A percentile compares a stretch with the other conserved stretches of the same genome.
Conservation (phyloP, 108 stramenopile genomes). For the Skeletonema menzelii region DNA sequence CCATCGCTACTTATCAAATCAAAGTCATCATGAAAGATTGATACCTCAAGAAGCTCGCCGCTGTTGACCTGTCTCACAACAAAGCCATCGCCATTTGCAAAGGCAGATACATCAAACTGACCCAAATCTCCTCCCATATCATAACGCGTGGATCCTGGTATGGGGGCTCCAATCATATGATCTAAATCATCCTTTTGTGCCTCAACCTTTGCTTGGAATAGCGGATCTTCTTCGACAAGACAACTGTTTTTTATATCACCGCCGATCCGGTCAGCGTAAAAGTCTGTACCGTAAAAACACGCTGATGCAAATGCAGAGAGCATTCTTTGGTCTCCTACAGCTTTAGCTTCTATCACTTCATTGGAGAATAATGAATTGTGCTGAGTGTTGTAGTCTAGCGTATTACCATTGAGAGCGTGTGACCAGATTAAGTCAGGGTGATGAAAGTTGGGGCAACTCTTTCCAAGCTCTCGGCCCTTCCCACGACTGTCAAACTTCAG, state of each 20-base stretch:
- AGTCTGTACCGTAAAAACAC: constrained; percentile 54
- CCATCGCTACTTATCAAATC: not conserved
- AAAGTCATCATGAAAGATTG: constrained; percentile 16
- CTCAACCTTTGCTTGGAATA: constrained; percentile 4
- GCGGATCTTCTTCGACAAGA: constrained; percentile 6
- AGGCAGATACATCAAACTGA: constrained; percentile 61
- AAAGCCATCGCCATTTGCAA: constrained; percentile 64
- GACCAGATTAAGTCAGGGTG: constrained; percentile 61
- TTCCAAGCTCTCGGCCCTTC: constrained; percentile 42
- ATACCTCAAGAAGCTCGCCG: constrained; percentile 49
- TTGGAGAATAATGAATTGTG: constrained; percentile 39
- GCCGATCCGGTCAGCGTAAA: constrained; percentile 36
- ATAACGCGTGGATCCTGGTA: constrained; percentile 35
- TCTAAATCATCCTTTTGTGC: constrained; percentile 1
- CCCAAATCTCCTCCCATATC: constrained; percentile 61
- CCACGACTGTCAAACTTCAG: constrained; percentile 12
- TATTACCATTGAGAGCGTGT: constrained; percentile 70
- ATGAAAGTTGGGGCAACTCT: constrained; percentile 72
- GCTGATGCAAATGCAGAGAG: constrained; percentile 56
- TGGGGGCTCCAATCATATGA: not conserved
- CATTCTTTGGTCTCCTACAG: constrained; percentile 26
- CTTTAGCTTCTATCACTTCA: constrained; percentile 2
- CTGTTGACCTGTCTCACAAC: constrained; percentile 57
- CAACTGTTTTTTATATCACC: constrained; percentile 14
- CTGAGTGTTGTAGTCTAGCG: constrained; percentile 61